phyloP scores from a whole-genome alignment of 352 stramenopile species.

The Pythium insidiosum region DNA sequence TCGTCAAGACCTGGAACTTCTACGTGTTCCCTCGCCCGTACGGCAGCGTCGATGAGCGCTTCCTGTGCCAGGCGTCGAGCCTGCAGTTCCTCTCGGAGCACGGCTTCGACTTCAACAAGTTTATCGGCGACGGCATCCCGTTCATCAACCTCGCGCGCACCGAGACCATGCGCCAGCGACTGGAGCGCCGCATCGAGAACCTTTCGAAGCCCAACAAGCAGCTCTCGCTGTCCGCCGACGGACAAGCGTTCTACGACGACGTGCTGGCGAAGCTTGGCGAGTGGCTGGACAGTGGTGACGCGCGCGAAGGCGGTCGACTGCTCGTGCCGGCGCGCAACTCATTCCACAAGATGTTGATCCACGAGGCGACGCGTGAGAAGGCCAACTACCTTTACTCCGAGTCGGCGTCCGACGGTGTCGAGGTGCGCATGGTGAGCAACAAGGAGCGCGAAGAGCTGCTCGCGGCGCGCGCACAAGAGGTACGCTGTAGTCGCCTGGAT shows the following conservation, averaged over 20 bases:
- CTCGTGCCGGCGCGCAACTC: conserved; percentile 50
- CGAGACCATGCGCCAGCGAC: conserved; percentile 33
- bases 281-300: conserved; percentile 35
- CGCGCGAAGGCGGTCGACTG: conserved; percentile 47
- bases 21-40: conserved; percentile 76
- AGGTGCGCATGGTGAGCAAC: conserved; percentile 51
- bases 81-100: conserved; percentile 79
- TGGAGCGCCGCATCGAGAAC: conserved; percentile 50
- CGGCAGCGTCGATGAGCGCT: conserved; percentile 53
- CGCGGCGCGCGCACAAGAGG: conserved; percentile 29
- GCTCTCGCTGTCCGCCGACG: conserved; percentile 38
- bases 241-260: conserved; percentile 19
- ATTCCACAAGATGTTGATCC: conserved; percentile 68
- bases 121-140: conserved; percentile 74
- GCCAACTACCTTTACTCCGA: conserved; percentile 62
- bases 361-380: conserved; percentile 48
- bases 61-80: conserved; percentile 73
- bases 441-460: conserved; percentile 63
- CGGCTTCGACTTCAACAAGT: conserved; percentile 86
- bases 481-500: background rate
- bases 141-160: conserved; percentile 59
- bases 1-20: conserved; percentile 84
- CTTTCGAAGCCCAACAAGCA: conserved; percentile 52
- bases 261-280: conserved; percentile 36
- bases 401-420: conserved; percentile 25